A percentile compares a stretch with the other conserved stretches of the same genome.
These are phyloP conservation scores for Diaporthe capsici DNA, from an alignment of 2,329 filamentous ascomycete species.

Conservation along the genomic window DNA sequence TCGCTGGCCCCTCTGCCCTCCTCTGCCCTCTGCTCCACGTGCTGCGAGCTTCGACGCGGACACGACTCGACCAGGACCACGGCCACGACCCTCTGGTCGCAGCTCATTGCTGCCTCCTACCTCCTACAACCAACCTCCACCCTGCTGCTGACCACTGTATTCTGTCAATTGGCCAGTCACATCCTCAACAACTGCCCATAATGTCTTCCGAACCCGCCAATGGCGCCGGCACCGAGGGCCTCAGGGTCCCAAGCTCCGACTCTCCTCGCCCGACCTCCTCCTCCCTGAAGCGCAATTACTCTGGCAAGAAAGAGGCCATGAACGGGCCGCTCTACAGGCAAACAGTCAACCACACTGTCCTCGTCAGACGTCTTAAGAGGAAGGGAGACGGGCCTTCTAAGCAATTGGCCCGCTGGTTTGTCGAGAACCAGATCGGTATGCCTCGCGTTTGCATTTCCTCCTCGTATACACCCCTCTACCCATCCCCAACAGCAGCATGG, in stretches of 20 bases:
- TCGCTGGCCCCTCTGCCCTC: slow-evolving; percentile 1
- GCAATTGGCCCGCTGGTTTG: slow-evolving; percentile 76
- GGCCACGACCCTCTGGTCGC: slow-evolving; percentile 14
- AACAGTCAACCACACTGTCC: slow-evolving; percentile 65
- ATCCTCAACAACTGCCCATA: slow-evolving; percentile 19
- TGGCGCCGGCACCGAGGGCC: slow-evolving; percentile 34
- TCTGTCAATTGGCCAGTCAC: slow-evolving; percentile 21
- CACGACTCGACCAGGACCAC: slow-evolving; percentile 12
- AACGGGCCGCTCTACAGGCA: slow-evolving; percentile 72
- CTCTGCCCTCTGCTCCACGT: slow-evolving; percentile 20
- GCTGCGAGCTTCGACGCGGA: slow-evolving; percentile 15
- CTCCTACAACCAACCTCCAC: neutral
- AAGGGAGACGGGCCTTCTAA: slow-evolving; percentile 74
- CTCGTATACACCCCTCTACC: neutral
- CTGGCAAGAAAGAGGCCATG: slow-evolving; percentile 59
- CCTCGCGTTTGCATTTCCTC: slow-evolving; percentile 38
- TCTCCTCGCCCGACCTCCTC: slow-evolving; percentile 25
- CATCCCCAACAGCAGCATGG: slow-evolving; percentile 4
- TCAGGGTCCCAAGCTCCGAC: slow-evolving; percentile 36
- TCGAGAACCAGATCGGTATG: slow-evolving; percentile 86
- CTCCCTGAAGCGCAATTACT: slow-evolving; percentile 48
- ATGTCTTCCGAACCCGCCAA: slow-evolving; percentile 38
- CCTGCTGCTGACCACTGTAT: neutral
- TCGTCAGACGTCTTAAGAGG: slow-evolving; percentile 70
- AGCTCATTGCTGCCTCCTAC: slow-evolving; percentile 24